phyloP scores from a whole-genome alignment of 495 filamentous ascomycete genomes.

The Venustampulla echinocandica region DNA sequence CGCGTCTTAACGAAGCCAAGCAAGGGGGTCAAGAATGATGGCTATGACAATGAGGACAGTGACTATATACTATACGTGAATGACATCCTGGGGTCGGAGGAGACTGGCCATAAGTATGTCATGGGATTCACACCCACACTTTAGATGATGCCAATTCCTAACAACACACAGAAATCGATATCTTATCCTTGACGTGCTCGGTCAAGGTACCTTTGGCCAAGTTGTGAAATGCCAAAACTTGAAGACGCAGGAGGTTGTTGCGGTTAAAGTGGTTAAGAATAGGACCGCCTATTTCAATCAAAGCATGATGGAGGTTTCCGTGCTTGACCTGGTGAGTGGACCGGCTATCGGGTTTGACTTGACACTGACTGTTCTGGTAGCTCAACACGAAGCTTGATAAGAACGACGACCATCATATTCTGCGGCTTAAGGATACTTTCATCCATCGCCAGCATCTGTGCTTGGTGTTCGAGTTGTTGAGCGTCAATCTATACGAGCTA shows the following conservation, averaged over 20 bases:
- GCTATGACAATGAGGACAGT: conserved; percentile 97
- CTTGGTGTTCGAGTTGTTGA: conserved; percentile 93
- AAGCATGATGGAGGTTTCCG: conserved; percentile 99
- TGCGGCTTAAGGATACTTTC: conserved; percentile 95
- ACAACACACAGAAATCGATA: conserved; percentile 70
- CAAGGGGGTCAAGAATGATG: conserved; percentile 98
- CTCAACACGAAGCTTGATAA: conserved; percentile 98
- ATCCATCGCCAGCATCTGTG: conserved; percentile 97
- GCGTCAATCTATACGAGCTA: conserved; percentile 95
- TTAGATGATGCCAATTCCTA: conserved; percentile 21
- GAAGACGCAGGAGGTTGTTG: conserved; percentile 96
- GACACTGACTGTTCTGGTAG: conserved; percentile 32
- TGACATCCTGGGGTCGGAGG: conserved; percentile 95
- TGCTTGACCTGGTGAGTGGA: conserved; percentile 76
- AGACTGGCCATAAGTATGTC: conserved; percentile 89
- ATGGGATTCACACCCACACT: conserved; percentile 12
- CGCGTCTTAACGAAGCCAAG: conserved; percentile 98
- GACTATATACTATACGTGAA: conserved; percentile 99
- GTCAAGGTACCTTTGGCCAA: conserved; percentile 98
- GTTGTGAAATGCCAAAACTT: conserved; percentile 99
- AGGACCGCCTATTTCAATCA: conserved; percentile 99
- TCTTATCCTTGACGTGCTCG: conserved; percentile 94
- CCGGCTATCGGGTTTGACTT: neutral
- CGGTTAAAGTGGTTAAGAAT: conserved; percentile 99
- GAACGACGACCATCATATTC: conserved; percentile 96